These are phyloP conservation scores for Alisma plantagoaquatica DNA, from an alignment of 106 monocot genomes.

Conservation along the genomic window DNA sequence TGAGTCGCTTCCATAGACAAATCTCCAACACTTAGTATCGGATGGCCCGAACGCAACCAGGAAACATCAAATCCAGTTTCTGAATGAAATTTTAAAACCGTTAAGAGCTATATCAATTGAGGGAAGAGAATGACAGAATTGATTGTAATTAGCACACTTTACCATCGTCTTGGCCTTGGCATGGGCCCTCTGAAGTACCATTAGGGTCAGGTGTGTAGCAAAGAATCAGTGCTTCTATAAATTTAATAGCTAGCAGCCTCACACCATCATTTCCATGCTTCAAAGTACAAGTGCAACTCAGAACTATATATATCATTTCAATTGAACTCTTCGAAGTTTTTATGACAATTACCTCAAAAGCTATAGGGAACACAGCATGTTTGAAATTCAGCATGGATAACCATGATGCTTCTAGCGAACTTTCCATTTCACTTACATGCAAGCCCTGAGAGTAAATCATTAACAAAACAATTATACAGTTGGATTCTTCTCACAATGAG, in stretches of 20 bases:
- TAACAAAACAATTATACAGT: too few relatives aligned
- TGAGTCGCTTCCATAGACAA: constrained; percentile 74
- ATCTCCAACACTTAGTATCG: constrained; percentile 74
- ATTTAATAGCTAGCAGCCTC: constrained; percentile 71
- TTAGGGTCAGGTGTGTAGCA: constrained; percentile 84
- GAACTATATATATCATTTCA: too few relatives aligned
- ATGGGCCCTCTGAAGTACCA: constrained; percentile 55
- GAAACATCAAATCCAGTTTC: constrained; percentile 62
- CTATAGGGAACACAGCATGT: constrained; percentile 49
- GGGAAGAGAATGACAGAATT: not conserved
- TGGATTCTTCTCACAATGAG: too few relatives aligned
- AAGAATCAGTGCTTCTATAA: constrained; percentile 72
- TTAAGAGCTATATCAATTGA: not conserved
- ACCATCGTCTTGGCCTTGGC: constrained; percentile 41
- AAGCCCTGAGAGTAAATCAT: constrained; percentile 42
- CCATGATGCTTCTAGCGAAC: constrained; percentile 60
- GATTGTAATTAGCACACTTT: not conserved
- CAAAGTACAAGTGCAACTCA: too few relatives aligned
- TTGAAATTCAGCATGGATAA: constrained; percentile 66
- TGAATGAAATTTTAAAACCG: constrained; percentile 8
- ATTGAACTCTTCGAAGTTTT: too few relatives aligned
- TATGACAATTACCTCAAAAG: constrained; percentile 59
- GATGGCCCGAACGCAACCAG: constrained; percentile 82
- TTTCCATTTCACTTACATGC: constrained; percentile 48
- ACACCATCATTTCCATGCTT: constrained; percentile 74